Conservation (phyloP, 306 rosid genomes). For the Castanopsis chinensis region DNA sequence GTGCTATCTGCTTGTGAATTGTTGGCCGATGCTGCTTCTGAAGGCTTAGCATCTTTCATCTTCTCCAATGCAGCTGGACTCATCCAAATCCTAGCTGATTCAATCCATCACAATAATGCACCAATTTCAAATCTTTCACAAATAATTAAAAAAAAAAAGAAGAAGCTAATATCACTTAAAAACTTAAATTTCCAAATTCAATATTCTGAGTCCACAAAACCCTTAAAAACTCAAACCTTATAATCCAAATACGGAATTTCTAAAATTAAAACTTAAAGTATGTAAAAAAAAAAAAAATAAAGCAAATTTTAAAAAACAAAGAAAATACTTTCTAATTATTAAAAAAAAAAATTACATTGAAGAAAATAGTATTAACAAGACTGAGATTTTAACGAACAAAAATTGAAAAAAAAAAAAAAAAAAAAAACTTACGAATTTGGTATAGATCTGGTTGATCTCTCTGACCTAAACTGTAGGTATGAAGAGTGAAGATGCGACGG, state of each 20-base stretch:
- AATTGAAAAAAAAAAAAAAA: neutral
- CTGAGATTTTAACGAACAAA: neutral
- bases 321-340: neutral
- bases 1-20: conserved; percentile 18
- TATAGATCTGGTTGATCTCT: conserved; percentile 22
- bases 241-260: too few relatives aligned
- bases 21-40: conserved; percentile 6
- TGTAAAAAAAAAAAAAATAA: neutral
- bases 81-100: conserved; percentile 40
- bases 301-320: neutral
- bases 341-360: neutral
- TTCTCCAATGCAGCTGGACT: conserved; percentile 40
- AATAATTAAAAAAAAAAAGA: neutral
- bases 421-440: conserved; percentile 8
- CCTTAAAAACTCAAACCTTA: too few relatives aligned
- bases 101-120: conserved; percentile 1
- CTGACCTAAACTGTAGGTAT: conserved; percentile 17
- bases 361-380: neutral
- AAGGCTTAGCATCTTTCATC: conserved; percentile 51
- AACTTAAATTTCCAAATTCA: neutral
- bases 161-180: neutral
- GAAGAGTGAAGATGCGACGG: conserved; percentile 5
- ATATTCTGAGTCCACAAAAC: neutral
- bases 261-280: too few relatives aligned
- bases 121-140: neutral